Conservation (phyloP, 129 eudicot genomes). For the Sambucus nigra region DNA sequence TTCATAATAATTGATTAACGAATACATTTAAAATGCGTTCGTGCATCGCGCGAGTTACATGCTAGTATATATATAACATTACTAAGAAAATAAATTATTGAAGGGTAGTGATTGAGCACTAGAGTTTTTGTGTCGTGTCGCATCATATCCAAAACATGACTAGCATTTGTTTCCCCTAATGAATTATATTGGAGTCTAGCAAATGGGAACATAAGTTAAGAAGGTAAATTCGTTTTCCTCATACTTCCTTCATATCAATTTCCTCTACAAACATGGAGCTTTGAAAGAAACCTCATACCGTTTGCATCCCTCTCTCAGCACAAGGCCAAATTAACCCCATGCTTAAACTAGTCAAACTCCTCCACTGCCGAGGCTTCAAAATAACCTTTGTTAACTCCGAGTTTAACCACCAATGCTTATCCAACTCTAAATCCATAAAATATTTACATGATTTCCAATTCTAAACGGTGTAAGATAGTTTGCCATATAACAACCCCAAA, state of each 20-base stretch:
- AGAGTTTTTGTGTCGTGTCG: too few species aligned
- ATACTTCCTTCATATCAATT: background rate
- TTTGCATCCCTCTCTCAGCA: constrained; percentile 29
- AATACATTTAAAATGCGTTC: too few species aligned
- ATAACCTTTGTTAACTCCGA: constrained; percentile 41
- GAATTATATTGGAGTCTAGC: too few species aligned
- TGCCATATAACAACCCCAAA: constrained; percentile 1
- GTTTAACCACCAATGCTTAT: constrained; percentile 24
- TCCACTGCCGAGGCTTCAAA: constrained; percentile 19
- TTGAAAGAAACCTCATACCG: constrained; percentile 23
- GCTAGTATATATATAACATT: too few species aligned
- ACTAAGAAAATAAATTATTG: too few species aligned
- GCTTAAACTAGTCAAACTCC: constrained; percentile 24
- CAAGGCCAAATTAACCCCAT: constrained; percentile 47
- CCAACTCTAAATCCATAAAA: constrained; percentile 5
- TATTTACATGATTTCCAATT: constrained; percentile 22
- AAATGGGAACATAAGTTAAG: too few species aligned
- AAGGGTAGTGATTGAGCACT: too few species aligned
- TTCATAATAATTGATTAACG: too few species aligned
- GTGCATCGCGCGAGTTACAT: too few species aligned
- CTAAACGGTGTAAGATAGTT: constrained; percentile 31
- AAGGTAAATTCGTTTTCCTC: background rate
- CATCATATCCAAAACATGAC: too few species aligned
- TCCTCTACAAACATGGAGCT: background rate
- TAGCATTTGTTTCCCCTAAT: too few species aligned